Percentiles rank a stretch among this genome's conserved stretches.
phyloP scores from a whole-genome alignment of 176 grass and related monocot species.

The Zoysia japonica region DNA sequence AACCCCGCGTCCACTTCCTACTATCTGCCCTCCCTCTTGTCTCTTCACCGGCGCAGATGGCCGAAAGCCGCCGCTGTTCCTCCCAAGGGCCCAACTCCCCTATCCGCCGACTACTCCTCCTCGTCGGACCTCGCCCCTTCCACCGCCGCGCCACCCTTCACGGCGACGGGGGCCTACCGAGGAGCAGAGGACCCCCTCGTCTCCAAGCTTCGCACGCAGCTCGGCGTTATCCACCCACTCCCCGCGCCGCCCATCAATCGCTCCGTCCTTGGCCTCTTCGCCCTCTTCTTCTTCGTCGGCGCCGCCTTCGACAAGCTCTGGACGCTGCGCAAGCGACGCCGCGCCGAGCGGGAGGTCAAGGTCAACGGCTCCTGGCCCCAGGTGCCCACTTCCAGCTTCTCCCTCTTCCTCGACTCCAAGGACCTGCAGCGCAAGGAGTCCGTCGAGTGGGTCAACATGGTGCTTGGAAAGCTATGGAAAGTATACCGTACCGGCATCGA shows the following conservation, averaged over 20 bases:
- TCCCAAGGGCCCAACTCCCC: not conserved
- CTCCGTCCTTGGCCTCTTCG: conserved; percentile 74
- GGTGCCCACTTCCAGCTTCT: conserved; percentile 91
- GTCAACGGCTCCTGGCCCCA: conserved; percentile 87
- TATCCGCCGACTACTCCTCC: not conserved
- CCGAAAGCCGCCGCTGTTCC: conserved; percentile 28
- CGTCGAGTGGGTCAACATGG: conserved; percentile 99
- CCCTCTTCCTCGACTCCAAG: conserved; percentile 90
- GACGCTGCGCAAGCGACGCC: conserved; percentile 67
- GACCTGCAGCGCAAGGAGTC: conserved; percentile 99
- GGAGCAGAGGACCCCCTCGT: conserved; percentile 74
- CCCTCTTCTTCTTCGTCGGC: conserved; percentile 96
- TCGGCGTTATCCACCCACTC: conserved; percentile 90
- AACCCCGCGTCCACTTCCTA: conserved; percentile 8
- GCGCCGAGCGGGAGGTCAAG: conserved; percentile 60
- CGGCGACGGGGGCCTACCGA: conserved; percentile 32
- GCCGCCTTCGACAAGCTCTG: conserved; percentile 87
- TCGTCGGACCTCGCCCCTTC: conserved; percentile 9
- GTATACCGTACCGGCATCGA: conserved; percentile 89
- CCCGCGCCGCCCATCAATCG: conserved; percentile 69
- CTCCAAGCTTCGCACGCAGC: conserved; percentile 85
- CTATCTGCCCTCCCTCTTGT: not conserved
- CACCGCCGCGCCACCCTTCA: conserved; percentile 38
- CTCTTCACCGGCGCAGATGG: not conserved
- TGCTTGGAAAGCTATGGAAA: conserved; percentile 95